Evolutionary conservation across 1,284 basidiomycete species (phyloP).

Genomic region (Macrocystidia cucumis): DNA sequence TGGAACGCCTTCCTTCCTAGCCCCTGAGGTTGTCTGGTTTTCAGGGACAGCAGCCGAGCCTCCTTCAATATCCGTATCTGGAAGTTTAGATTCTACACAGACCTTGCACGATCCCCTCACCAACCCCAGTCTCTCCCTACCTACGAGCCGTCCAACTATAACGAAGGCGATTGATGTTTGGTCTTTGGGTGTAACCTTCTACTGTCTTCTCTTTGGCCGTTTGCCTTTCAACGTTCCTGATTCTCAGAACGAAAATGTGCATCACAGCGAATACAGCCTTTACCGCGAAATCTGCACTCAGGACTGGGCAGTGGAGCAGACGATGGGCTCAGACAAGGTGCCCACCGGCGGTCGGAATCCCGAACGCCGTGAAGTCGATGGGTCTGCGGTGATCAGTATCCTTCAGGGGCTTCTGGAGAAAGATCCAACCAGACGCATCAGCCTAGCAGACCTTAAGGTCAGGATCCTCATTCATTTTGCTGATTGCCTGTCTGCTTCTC

Average conservation of each 20-base stretch:
- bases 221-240: constrained; percentile 34
- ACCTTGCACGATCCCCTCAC: too few relatives aligned
- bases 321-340: constrained; percentile 71
- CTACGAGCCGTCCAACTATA: constrained; percentile 78
- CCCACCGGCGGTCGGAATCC: constrained; percentile 54
- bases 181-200: constrained; percentile 97
- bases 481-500: too few relatives aligned
- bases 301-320: constrained; percentile 65
- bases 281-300: constrained; percentile 81
- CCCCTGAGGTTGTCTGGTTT: constrained; percentile 83
- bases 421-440: constrained; percentile 73
- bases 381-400: constrained; percentile 61
- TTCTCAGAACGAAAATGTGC: constrained; percentile 22
- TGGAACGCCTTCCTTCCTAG: constrained; percentile 96
- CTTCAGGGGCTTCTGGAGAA: constrained; percentile 80
- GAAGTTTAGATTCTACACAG: too few relatives aligned
- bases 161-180: constrained; percentile 98
- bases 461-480: constrained; percentile 16
- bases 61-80: too few relatives aligned
- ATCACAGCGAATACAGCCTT: constrained; percentile 62
- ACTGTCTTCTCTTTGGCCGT: constrained; percentile 86
- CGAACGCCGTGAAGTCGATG: constrained; percentile 32
- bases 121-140: constrained; percentile 46
- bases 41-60: constrained; percentile 36
- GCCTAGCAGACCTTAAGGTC: constrained; percentile 83